phyloP scores from a whole-genome alignment of 192 early-diverging fungal species.

The Backusella parvicylindrica region DNA sequence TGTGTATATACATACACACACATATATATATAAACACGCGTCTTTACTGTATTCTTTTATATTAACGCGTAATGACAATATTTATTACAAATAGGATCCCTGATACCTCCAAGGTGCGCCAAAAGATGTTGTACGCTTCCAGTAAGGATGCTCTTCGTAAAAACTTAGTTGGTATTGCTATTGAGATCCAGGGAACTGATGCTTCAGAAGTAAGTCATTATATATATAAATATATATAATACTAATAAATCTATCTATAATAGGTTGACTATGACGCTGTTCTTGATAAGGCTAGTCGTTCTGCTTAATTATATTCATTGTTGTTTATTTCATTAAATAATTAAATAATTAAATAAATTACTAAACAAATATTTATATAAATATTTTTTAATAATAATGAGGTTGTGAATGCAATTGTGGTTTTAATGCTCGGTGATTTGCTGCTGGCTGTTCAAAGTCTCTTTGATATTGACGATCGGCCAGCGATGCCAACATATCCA shows the following conservation, averaged over 20 bases:
- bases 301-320: slow-evolving; percentile 32
- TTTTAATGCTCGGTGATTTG: neutral
- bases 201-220: slow-evolving; percentile 52
- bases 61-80: neutral
- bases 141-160: slow-evolving; percentile 77
- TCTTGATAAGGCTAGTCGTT: slow-evolving; percentile 55
- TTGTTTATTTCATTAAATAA: too few relatives aligned
- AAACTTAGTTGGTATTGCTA: slow-evolving; percentile 66
- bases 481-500: slow-evolving; percentile 21
- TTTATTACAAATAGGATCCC: slow-evolving; percentile 85
- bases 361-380: too few relatives aligned
- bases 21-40: too few relatives aligned
- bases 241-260: too few relatives aligned
- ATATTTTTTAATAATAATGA: too few relatives aligned
- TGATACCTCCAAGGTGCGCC: slow-evolving; percentile 67
- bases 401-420: neutral
- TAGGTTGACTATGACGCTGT: slow-evolving; percentile 56
- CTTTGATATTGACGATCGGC: slow-evolving; percentile 19
- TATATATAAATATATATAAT: too few relatives aligned
- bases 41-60: too few relatives aligned
- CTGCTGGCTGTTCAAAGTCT: neutral
- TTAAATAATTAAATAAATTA: too few relatives aligned
- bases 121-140: slow-evolving; percentile 91
- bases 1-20: too few relatives aligned
- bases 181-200: slow-evolving; percentile 87